These are phyloP conservation scores for Daedaleopsis sinensis DNA, from an alignment of 768 basidiomycete genomes.

Conservation along the genomic window DNA sequence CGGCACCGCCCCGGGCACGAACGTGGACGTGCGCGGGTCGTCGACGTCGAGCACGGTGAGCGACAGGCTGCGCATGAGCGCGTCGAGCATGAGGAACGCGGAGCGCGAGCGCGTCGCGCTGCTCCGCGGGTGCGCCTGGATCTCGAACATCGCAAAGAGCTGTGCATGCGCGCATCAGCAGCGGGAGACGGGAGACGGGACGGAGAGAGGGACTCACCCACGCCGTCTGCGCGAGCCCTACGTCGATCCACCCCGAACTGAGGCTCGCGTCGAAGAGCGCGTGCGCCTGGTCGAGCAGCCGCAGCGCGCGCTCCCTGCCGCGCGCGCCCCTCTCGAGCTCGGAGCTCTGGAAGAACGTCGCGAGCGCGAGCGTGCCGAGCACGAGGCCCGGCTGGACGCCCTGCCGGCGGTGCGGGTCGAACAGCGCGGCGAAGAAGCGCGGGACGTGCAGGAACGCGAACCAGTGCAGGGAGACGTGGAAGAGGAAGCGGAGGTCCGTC, in stretches of 20 bases:
- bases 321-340: slow-evolving; percentile 49
- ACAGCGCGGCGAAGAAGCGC: slow-evolving; percentile 61
- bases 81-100: slow-evolving; percentile 62
- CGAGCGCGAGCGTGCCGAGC: slow-evolving; percentile 60
- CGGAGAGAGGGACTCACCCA: slow-evolving; percentile 39
- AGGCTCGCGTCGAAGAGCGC: slow-evolving; percentile 69
- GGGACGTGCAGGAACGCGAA: slow-evolving; percentile 75
- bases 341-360: slow-evolving; percentile 70
- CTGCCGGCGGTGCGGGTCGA: slow-evolving; percentile 51
- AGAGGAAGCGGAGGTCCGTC: slow-evolving; percentile 63
- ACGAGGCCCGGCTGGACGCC: slow-evolving; percentile 69
- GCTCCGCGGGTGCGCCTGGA: slow-evolving; percentile 67
- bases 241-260: slow-evolving; percentile 71
- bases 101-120: slow-evolving; percentile 54
- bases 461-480: slow-evolving; percentile 67
- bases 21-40: slow-evolving; percentile 42
- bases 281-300: slow-evolving; percentile 68
- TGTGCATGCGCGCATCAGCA: slow-evolving; percentile 25
- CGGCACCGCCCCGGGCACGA: slow-evolving; percentile 13
- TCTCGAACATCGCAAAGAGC: slow-evolving; percentile 73
- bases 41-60: slow-evolving; percentile 62
- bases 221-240: slow-evolving; percentile 71
- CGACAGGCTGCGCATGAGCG: slow-evolving; percentile 59
- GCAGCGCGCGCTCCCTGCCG: slow-evolving; percentile 59
- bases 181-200: neutral